Evolutionary conservation across 257 asterid genomes (phyloP).

Genomic region (Avicennia marina): DNA sequence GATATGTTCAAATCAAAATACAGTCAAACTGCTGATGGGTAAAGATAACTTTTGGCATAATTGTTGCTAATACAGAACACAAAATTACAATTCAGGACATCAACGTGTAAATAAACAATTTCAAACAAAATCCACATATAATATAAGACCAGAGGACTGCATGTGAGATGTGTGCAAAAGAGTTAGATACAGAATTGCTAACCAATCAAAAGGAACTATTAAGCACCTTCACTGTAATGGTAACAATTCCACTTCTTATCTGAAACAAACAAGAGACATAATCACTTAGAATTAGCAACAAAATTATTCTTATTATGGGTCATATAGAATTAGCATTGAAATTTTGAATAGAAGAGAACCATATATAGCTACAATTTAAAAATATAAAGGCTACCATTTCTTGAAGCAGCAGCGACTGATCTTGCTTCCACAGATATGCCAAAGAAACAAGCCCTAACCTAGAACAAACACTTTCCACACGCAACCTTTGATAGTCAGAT

Average conservation of each 20-base stretch:
- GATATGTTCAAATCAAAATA: too few relatives aligned
- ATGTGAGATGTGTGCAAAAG: conserved; percentile 2
- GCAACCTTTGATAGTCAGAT: conserved; percentile 92
- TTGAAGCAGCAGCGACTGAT: conserved; percentile 74
- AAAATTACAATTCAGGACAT: conserved; percentile 1
- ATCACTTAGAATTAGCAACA: conserved; percentile 13
- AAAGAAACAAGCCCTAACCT: conserved; percentile 91
- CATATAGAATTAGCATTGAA: conserved; percentile 9
- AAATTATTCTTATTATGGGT: background rate
- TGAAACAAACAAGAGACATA: conserved; percentile 28
- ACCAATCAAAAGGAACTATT: background rate
- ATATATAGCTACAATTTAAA: background rate
- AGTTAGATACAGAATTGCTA: background rate
- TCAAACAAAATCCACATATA: background rate
- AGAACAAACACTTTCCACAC: conserved; percentile 92
- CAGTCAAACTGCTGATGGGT: too few relatives aligned
- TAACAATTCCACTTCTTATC: conserved; percentile 73
- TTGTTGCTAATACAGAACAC: background rate
- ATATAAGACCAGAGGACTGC: conserved; percentile 7
- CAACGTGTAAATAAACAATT: background rate
- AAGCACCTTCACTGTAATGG: conserved; percentile 70
- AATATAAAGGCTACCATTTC: conserved; percentile 59
- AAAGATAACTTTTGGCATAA: conserved; percentile 2
- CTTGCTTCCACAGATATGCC: conserved; percentile 95
- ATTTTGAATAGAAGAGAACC: background rate